Evolutionary conservation across 1,284 basidiomycete genomes (phyloP).

Genomic region (Ustanciosporium gigantosporum): DNA sequence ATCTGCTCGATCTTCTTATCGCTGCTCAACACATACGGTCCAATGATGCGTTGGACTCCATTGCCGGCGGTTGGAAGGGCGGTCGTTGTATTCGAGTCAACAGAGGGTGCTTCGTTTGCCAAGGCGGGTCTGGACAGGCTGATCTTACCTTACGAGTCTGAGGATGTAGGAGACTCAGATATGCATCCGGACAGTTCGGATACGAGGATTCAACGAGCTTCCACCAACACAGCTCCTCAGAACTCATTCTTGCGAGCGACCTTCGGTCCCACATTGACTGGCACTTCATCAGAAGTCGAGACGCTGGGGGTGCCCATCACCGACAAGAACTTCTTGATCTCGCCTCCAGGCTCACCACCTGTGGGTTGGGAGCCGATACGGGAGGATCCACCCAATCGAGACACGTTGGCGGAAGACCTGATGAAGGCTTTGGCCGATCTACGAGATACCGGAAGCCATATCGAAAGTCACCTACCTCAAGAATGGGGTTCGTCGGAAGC

Average conservation of each 20-base stretch:
- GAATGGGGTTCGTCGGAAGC: constrained; percentile 8
- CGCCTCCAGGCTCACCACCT: constrained; percentile 95
- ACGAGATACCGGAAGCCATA: constrained; percentile 41
- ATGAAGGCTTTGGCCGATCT: constrained; percentile 64
- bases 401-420: constrained; percentile 86
- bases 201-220: constrained; percentile 8
- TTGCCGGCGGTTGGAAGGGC: constrained; percentile 49
- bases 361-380: constrained; percentile 91
- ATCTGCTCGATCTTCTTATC: constrained; percentile 45
- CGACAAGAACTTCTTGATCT: constrained; percentile 95
- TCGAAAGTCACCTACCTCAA: constrained; percentile 33
- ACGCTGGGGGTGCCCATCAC: constrained; percentile 66
- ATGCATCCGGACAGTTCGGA: not conserved
- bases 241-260: constrained; percentile 25
- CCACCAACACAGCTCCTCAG: constrained; percentile 16
- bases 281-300: constrained; percentile 14
- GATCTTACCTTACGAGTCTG: constrained; percentile 44
- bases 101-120: constrained; percentile 31
- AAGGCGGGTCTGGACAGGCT: constrained; percentile 50
- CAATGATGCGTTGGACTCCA: constrained; percentile 50
- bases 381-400: constrained; percentile 87
- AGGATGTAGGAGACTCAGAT: constrained; percentile 11
- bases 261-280: constrained; percentile 13
- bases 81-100: constrained; percentile 45
- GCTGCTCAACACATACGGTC: constrained; percentile 51